Conservation (phyloP, 805 yeast genomes). For the Barnettozyma sucrosica region DNA sequence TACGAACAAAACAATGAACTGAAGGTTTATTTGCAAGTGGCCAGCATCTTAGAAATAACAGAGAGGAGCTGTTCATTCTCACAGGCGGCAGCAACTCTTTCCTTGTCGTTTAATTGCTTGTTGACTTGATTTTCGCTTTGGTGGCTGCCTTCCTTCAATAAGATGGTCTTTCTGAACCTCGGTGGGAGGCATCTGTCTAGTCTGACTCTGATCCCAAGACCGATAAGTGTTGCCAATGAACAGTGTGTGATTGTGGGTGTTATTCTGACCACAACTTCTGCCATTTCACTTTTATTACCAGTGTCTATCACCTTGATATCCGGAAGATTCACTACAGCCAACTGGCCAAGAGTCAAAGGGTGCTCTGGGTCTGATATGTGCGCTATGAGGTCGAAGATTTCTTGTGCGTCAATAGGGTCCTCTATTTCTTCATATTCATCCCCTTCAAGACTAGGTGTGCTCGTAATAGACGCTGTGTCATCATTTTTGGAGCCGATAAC, state of each 20-base stretch:
- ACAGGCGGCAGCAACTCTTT: conserved; percentile 97
- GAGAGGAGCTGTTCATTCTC: conserved; percentile 87
- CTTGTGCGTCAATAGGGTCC: conserved; percentile 82
- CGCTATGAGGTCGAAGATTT: conserved; percentile 79
- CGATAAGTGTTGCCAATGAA: conserved; percentile 91
- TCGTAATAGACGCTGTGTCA: conserved; percentile 1
- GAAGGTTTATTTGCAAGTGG: conserved; percentile 51
- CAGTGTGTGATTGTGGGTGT: conserved; percentile 99
- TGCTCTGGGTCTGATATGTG: conserved; percentile 95
- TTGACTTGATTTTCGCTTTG: conserved; percentile 95
- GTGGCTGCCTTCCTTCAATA: conserved; percentile 87
- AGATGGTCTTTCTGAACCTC: conserved; percentile 70
- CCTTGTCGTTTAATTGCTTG: conserved; percentile 95
- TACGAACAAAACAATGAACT: neutral
- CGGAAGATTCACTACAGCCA: conserved; percentile 82
- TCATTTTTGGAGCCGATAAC: neutral
- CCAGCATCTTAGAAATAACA: conserved; percentile 90
- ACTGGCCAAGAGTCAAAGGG: conserved; percentile 88
- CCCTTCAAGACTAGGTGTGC: conserved; percentile 16
- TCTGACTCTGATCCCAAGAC: conserved; percentile 89
- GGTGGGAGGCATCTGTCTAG: conserved; percentile 85
- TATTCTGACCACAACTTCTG: conserved; percentile 73
- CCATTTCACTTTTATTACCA: conserved; percentile 47
- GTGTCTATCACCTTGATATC: conserved; percentile 71
- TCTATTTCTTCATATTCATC: conserved; percentile 33